Evolutionary conservation across 768 basidiomycete genomes (phyloP), one percentile per base, ranked within the genome.

Genomic region (Leccinum olivaceopallidum): DNA sequence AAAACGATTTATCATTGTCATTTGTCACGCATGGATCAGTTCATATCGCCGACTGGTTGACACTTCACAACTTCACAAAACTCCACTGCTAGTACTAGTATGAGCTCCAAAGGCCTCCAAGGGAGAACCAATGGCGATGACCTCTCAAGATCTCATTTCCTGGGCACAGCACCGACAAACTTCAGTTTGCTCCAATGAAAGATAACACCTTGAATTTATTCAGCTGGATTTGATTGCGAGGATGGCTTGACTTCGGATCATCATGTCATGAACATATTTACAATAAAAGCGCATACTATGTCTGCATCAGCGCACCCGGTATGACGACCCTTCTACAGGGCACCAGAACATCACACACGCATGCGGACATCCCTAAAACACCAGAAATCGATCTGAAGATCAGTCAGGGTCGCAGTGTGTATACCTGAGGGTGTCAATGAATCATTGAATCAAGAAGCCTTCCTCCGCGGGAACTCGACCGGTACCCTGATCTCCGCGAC

Each of bases 61-160:
- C 24, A n/a, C 18, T 12, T 36, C 50, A 61, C 61, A 47, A 22
- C 20, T 22, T 22, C 44, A 47, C 44, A 20, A 20, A 4, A 34
- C 32, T 16, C 39, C 58, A 10, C 44, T 44, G 30, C 30, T 9
- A 8, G 16, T 42, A 42, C 42, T 44, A 36, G 36, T 36, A 44
- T 18, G n/a, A 44, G 10, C 42, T 44, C n/a, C 42, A 44, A n/a
- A 44, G n/a, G 42, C 42, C n/a, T 30, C 34, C 53, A 47, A 57
- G 22, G 6, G 47, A 36, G 42, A 30, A 18, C 64, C 53, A 67
- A 59, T 67, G 12, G 60, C 49, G 2, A 28, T 49, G n/a, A 4
- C 5, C 2, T 49, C 65, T 63, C 20, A 14, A 14, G 34, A 34
- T 34, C 34, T 34, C 34, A 47, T 44, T 4, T n/a, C 9, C 42